Evolutionary conservation across 306 rosid species (phyloP), one percentile per base, ranked within the genome.

Genomic region (Vigna mungo): DNA sequence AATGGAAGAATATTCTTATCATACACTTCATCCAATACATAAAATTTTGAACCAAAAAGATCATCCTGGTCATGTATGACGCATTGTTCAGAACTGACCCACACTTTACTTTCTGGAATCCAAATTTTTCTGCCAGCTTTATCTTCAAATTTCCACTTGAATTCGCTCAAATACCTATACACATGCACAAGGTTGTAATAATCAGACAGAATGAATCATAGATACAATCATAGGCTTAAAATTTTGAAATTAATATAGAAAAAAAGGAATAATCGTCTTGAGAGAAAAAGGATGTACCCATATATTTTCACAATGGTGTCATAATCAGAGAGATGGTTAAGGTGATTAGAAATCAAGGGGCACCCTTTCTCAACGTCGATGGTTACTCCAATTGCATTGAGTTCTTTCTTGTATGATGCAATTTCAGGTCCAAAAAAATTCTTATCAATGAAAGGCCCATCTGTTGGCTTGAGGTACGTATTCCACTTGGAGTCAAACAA

Each of bases 401-500:
- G 94, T 86, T 88, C 92, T 32, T 79, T 46, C 68, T 21, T 68
- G 84, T 82, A 93, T 0, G 78, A 56, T 3, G 67, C 41, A 43
- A 93, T 87, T 52, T 81, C 71, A 20, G 78, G 34, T 14, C 91
- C 88, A 81, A 88, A 89, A 72, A 81, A 84, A 0, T 9, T 58
- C 61, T 85, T 89, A 70, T 93, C 93, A 27, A 93, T 68, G 71
- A 93, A 93, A 16, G 94, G 96, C 11, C 91, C 98, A 68, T 91
- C 93, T 16, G 68, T 84, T 44, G 51, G 81, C 80, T 78, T 70
- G 78, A 92, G 56, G 68, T 73, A 30, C 17, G 2, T 18, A n/a
- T 21, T 74, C 91, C 90, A 88, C 70, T 58, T 58, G 13, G 85
- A 74, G 83, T 73, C 78, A 71, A 86, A 91, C 76, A 91, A 68